Base-by-base conservation (phyloP, 352 stramenopile genomes). In the Globisporangium irregulare region DNA sequence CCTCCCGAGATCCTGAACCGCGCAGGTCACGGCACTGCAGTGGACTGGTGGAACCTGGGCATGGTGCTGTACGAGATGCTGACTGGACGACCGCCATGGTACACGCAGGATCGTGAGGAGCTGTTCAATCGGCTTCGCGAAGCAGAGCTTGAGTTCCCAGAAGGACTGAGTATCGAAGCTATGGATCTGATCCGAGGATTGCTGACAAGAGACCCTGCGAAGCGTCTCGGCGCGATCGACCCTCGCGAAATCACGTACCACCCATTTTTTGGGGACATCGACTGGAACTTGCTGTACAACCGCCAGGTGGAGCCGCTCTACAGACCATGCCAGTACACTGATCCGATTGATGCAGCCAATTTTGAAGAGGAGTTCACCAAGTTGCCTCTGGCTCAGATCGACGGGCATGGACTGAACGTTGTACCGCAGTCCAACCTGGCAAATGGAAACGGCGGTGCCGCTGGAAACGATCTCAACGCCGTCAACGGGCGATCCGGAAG, bases 171-270 rank as follows among this genome's bases (percentile, higher is more conserved):
- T 25, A 72, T 67, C 14, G 77, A 91, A 38, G 83, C 87, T 6
- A 93, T 93, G 82, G 82, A 91, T 57, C 67, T 94, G 2, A 93
- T 94, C 67, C 81, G 90, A 56, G 87, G 87, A 2, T 70, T 99
- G 38, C 82, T 99, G 1, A 93, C 87, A 43, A 96, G 97, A 64
- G 89, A 99, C 59, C 93, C 95, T 60, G 82, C 87, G 32, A 90
- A 92, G 75, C 89, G 97, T 10, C 81, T 99, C 15, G 97, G 97
- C 24, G 83, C 87, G 34, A 84, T 87, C 38, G 84, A 91, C 59
- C 82, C 84, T 41, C 79, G 82, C 58, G 85, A 93, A 67, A 88
- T 95, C 65, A 91, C 85, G 48, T 89, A 91, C 62, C 87, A 95
- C 67, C 79, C 87, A 12, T 95, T 95, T 71, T 95, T 93, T 68